Conservation (phyloP, 805 yeast species). For the Pichia cephalocereana region DNA sequence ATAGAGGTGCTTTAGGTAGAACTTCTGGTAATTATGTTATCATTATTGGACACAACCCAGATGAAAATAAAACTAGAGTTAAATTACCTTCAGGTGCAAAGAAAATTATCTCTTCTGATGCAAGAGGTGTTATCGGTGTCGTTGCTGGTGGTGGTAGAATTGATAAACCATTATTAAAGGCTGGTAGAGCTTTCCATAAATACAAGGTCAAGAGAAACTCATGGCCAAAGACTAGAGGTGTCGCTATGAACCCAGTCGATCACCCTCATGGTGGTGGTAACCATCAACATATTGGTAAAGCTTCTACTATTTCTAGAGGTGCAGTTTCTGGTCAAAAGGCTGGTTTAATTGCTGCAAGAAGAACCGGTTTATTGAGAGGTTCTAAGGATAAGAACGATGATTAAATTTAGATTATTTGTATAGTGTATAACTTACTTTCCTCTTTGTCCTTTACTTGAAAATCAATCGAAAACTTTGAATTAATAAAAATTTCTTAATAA, state of each 20-base stretch:
- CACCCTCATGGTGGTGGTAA: slow-evolving; percentile 99
- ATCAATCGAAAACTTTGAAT: slow-evolving; percentile 4
- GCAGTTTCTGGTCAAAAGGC: slow-evolving; percentile 99
- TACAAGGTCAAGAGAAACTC: slow-evolving; percentile 99
- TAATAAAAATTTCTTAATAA: neutral
- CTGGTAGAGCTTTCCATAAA: slow-evolving; percentile 99
- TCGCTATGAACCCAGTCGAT: slow-evolving; percentile 99
- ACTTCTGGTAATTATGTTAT: slow-evolving; percentile 99
- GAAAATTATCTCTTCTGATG: slow-evolving; percentile 90
- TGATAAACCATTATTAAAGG: slow-evolving; percentile 98
- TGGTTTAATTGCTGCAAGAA: slow-evolving; percentile 99
- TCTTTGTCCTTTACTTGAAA: slow-evolving; percentile 8
- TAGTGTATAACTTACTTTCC: slow-evolving; percentile 5
- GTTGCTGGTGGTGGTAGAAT: slow-evolving; percentile 99
- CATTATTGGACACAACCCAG: slow-evolving; percentile 98
- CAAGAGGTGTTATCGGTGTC: slow-evolving; percentile 99
- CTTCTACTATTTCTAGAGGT: slow-evolving; percentile 98
- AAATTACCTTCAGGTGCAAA: slow-evolving; percentile 99
- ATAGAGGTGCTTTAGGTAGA: slow-evolving; percentile 99
- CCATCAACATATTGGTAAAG: slow-evolving; percentile 99
- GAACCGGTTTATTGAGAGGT: slow-evolving; percentile 99
- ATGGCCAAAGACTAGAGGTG: slow-evolving; percentile 99
- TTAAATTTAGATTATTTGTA: slow-evolving; percentile 16
- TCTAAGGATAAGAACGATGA: slow-evolving; percentile 58
- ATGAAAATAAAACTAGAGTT: slow-evolving; percentile 97